A percentile compares a stretch with the other conserved stretches of the same genome.
These are phyloP conservation scores for Ophiostoma triangulosporum DNA, from an alignment of 2,329 filamentous ascomycete species.

Conservation along the genomic window DNA sequence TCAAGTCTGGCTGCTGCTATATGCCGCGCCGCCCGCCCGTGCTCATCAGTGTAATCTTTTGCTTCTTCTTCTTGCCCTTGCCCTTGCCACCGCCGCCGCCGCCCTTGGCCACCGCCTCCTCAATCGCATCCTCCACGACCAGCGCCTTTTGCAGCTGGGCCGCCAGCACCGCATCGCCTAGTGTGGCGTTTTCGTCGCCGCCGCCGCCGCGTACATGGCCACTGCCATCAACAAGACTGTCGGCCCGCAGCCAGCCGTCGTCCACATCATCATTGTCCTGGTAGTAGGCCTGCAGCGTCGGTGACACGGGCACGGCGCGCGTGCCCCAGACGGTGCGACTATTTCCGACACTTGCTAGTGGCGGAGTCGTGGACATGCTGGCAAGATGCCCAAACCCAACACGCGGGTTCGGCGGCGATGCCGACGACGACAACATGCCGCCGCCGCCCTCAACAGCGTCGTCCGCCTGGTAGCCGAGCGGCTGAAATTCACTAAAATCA, in stretches of 20 bases:
- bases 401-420: constrained; percentile 39
- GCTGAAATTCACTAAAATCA: constrained; percentile 60
- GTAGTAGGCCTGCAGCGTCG: constrained; percentile 31
- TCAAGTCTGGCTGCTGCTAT: not conserved
- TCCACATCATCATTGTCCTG: constrained; percentile 37
- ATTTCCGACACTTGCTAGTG: constrained; percentile 31
- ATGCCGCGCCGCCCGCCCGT: constrained; percentile 41
- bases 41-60: constrained; percentile 61
- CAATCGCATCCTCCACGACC: constrained; percentile 24
- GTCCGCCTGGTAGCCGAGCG: constrained; percentile 33
- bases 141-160: constrained; percentile 42
- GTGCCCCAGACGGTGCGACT: constrained; percentile 87
- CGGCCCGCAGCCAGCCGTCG: constrained; percentile 21
- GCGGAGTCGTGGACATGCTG: constrained; percentile 70
- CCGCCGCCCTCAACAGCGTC: constrained; percentile 19
- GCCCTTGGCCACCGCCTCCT: constrained; percentile 14
- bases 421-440: not conserved
- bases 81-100: constrained; percentile 21
- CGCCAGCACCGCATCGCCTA: constrained; percentile 38
- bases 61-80: constrained; percentile 53
- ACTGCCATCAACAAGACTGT: constrained; percentile 3
- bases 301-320: constrained; percentile 46
- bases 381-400: constrained; percentile 56
- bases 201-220: not conserved
- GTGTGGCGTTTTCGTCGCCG: constrained; percentile 52